phyloP scores from a whole-genome alignment of 768 basidiomycete genomes.

The Tulasnella sp. region DNA sequence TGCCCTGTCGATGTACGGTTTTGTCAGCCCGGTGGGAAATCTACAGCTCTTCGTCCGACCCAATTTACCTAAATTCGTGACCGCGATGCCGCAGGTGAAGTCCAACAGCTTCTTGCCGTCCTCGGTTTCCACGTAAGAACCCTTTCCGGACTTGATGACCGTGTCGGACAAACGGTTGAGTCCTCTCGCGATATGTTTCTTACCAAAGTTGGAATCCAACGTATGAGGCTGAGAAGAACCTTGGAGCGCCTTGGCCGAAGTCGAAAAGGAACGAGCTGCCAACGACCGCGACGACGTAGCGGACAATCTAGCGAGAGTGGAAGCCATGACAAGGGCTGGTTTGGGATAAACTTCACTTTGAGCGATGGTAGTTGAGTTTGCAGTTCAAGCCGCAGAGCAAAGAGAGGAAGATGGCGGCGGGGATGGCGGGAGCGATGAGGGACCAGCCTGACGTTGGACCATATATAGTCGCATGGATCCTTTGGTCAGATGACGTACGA shows the following conservation, averaged over 20 bases:
- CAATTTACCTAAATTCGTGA: constrained; percentile 60
- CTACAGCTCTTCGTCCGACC: not conserved
- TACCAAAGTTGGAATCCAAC: constrained; percentile 22
- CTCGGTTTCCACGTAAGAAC: constrained; percentile 59
- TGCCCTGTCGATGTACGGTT: constrained; percentile 46
- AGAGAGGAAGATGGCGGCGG: not conserved
- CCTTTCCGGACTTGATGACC: constrained; percentile 30
- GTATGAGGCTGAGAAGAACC: not conserved
- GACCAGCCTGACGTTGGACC: not conserved
- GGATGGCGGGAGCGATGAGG: not conserved
- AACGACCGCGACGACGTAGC: not conserved
- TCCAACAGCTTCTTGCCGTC: constrained; percentile 70
- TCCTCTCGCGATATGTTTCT: constrained; percentile 26
- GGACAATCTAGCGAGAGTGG: not conserved
- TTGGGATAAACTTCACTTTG: not conserved
- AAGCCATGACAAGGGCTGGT: not conserved
- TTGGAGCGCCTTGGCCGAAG: not conserved
- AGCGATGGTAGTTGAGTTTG: not conserved
- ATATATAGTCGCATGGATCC: not conserved
- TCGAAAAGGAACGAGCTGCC: not conserved
- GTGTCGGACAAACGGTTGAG: constrained; percentile 24
- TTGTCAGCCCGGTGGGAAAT: not conserved
- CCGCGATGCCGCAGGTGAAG: constrained; percentile 81
- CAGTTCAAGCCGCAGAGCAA: not conserved
- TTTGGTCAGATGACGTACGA: not conserved